Conservation (phyloP, 2,329 filamentous ascomycete genomes). For the Macroventuria anomochaeta region DNA sequence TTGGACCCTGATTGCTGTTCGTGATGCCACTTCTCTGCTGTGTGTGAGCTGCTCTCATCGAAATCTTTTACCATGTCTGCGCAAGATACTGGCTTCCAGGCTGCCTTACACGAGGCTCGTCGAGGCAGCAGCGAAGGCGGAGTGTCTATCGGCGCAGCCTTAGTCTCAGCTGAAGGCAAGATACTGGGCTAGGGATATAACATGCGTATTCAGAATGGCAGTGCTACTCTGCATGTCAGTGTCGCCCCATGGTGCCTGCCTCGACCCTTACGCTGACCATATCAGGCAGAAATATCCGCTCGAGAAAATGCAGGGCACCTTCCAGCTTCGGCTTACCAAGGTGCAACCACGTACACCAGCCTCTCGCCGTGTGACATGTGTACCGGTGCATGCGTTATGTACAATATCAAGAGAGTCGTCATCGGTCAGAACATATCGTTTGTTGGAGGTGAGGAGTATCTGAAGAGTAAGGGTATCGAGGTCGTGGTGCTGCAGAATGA, state of each 20-base stretch:
- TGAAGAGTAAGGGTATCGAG: slow-evolving; percentile 71
- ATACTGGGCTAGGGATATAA: slow-evolving; percentile 77
- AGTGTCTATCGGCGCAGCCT: slow-evolving; percentile 64
- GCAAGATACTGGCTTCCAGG: slow-evolving; percentile 58
- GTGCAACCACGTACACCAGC: slow-evolving; percentile 83
- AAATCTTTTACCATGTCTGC: slow-evolving; percentile 32
- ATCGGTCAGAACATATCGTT: slow-evolving; percentile 79
- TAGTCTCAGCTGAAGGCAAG: slow-evolving; percentile 72
- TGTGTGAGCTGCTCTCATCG: not conserved
- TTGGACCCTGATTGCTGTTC: slow-evolving; percentile 17
- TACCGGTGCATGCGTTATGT: slow-evolving; percentile 77
- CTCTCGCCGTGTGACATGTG: slow-evolving; percentile 84
- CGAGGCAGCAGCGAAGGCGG: slow-evolving; percentile 63
- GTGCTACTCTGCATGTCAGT: slow-evolving; percentile 71
- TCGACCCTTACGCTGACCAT: not conserved
- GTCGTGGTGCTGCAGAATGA: slow-evolving; percentile 72
- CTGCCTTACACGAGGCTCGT: slow-evolving; percentile 64
- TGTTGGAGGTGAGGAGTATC: slow-evolving; percentile 73
- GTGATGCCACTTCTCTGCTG: not conserved
- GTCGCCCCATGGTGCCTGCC: not conserved
- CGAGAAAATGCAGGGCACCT: slow-evolving; percentile 76
- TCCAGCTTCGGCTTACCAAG: slow-evolving; percentile 70
- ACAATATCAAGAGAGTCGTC: slow-evolving; percentile 75
- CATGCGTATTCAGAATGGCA: slow-evolving; percentile 74
- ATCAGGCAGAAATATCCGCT: slow-evolving; percentile 76